Percentiles rank a stretch among this genome's conserved stretches.
Conservation (phyloP, 768 basidiomycete species). For the Mycena galericulata region DNA sequence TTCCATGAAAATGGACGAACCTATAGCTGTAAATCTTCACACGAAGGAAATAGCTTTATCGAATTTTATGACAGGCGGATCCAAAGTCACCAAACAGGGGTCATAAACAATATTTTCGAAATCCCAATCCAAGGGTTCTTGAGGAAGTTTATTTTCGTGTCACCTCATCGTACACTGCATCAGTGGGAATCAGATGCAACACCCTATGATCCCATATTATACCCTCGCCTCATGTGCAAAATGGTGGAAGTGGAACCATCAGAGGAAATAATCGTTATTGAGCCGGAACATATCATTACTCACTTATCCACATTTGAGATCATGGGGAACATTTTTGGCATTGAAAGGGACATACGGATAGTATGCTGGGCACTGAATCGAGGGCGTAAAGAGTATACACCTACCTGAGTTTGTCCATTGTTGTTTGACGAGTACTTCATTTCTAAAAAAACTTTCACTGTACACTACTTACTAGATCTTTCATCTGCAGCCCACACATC, state of each 20-base stretch:
- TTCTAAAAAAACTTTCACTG: too few relatives aligned
- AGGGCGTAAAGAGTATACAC: not conserved
- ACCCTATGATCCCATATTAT: not conserved
- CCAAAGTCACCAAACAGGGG: not conserved
- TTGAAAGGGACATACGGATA: not conserved
- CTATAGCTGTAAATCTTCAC: not conserved
- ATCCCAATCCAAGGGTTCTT: not conserved
- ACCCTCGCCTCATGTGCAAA: not conserved
- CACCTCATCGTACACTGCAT: not conserved
- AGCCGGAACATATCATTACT: conserved; percentile 1
- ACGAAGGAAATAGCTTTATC: not conserved
- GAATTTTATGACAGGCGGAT: not conserved
- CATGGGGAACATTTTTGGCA: not conserved
- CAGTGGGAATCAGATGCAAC: not conserved
- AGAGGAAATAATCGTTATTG: not conserved
- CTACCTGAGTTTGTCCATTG: not conserved
- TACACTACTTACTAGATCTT: too few relatives aligned
- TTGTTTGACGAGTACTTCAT: too few relatives aligned
- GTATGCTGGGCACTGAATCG: conserved; percentile 1
- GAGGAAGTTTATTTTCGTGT: not conserved
- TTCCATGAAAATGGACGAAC: not conserved
- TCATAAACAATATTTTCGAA: not conserved
- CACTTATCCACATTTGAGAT: not conserved
- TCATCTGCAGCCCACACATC: too few relatives aligned
- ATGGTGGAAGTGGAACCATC: not conserved